Conservation (phyloP, 768 basidiomycete species). For the Boletales sp. region DNA sequence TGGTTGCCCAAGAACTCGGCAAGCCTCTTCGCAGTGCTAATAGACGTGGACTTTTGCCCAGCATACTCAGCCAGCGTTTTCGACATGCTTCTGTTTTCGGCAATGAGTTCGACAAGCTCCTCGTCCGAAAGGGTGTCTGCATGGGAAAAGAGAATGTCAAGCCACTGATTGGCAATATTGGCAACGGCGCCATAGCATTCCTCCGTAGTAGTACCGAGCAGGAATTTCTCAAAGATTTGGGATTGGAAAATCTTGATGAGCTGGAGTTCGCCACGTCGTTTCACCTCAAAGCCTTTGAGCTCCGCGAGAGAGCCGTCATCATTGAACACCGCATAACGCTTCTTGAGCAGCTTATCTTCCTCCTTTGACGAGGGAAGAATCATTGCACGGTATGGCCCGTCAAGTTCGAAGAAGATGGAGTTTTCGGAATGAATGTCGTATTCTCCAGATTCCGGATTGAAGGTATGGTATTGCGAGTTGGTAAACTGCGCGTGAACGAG, state of each 20-base stretch:
- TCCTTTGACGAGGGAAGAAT: conserved; percentile 98
- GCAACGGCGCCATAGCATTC: conserved; percentile 97
- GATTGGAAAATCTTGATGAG: conserved; percentile 99
- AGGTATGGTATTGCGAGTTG: conserved; percentile 95
- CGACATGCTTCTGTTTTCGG: conserved; percentile 97
- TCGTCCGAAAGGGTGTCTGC: conserved; percentile 85
- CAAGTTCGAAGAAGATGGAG: conserved; percentile 98
- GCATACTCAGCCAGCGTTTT: conserved; percentile 95
- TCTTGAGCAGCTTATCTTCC: conserved; percentile 97
- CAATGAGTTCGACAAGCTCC: conserved; percentile 95
- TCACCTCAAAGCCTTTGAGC: conserved; percentile 98
- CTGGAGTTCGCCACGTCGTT: conserved; percentile 94
- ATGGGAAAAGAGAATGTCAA: conserved; percentile 88
- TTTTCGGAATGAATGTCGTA: conserved; percentile 91
- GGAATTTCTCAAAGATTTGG: conserved; percentile 96
- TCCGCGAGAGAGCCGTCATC: conserved; percentile 97
- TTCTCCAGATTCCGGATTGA: conserved; percentile 79
- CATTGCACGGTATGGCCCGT: conserved; percentile 99
- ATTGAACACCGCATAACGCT: conserved; percentile 98
- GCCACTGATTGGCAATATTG: conserved; percentile 92
- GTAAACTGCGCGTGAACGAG: conserved; percentile 94
- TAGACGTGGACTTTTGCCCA: conserved; percentile 96
- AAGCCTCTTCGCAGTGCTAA: conserved; percentile 90
- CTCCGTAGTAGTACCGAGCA: conserved; percentile 88
- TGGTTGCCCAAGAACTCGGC: conserved; percentile 97